These are phyloP conservation scores for Verticillium alfalfae DNA, from an alignment of 2,329 filamentous ascomycete species.

Conservation along the genomic window DNA sequence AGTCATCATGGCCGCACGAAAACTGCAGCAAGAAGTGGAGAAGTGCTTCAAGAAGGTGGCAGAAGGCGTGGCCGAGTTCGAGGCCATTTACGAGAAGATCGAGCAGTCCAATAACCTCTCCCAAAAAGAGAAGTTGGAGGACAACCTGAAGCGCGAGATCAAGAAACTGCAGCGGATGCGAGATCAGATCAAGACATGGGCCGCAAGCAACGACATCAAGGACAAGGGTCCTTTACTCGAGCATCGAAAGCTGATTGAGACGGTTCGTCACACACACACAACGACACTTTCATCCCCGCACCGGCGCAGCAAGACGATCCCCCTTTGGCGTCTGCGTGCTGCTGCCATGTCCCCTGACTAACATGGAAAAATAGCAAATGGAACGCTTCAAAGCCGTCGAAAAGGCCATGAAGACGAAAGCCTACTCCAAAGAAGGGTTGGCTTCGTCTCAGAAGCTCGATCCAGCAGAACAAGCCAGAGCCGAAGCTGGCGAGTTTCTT, in stretches of 20 bases:
- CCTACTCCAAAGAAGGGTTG: conserved; percentile 96
- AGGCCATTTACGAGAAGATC: conserved; percentile 96
- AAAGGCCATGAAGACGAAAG: conserved; percentile 99
- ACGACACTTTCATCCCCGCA: background rate
- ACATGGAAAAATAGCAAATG: conserved; percentile 69
- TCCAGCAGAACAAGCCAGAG: conserved; percentile 94
- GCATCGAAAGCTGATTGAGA: conserved; percentile 93
- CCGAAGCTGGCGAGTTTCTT: conserved; percentile 82
- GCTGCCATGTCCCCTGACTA: conserved; percentile 3
- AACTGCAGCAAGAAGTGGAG: conserved; percentile 96
- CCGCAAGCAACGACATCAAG: conserved; percentile 97
- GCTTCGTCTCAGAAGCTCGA: conserved; percentile 89
- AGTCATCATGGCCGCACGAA: conserved; percentile 82
- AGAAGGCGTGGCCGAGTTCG: conserved; percentile 88
- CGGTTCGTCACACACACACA: conserved; percentile 56
- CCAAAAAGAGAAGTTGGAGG: conserved; percentile 97
- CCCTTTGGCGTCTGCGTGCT: background rate
- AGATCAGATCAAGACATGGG: conserved; percentile 99
- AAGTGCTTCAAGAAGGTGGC: conserved; percentile 99
- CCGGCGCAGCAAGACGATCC: background rate
- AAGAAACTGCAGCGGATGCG: conserved; percentile 97
- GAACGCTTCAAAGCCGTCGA: conserved; percentile 99
- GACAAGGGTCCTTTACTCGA: conserved; percentile 95
- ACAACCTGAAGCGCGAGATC: conserved; percentile 97
- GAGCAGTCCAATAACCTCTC: conserved; percentile 85